A percentile compares a stretch with the other conserved stretches of the same genome.
These are phyloP conservation scores for Zygosaccharomyces sapae DNA, from an alignment of 1,139 yeast genomes.

Conservation along the genomic window DNA sequence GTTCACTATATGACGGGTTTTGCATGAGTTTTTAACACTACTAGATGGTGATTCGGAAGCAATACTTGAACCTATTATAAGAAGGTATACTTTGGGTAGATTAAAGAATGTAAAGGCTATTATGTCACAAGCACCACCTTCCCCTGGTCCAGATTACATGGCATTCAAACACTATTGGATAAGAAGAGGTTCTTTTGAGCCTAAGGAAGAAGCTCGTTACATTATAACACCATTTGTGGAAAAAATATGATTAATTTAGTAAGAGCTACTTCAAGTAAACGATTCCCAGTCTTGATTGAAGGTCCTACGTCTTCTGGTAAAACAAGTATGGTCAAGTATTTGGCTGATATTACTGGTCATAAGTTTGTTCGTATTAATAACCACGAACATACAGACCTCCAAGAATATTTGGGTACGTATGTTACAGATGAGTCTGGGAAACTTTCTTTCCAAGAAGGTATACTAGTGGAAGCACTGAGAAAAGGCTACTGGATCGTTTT, in stretches of 20 bases:
- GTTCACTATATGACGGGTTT: conserved; percentile 91
- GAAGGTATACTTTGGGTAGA: conserved; percentile 63
- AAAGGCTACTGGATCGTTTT: conserved; percentile 96
- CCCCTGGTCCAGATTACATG: conserved; percentile 53
- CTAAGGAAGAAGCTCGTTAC: conserved; percentile 70
- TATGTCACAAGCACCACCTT: conserved; percentile 65
- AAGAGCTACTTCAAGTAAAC: conserved; percentile 84
- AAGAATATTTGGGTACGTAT: conserved; percentile 92
- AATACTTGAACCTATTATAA: conserved; percentile 63
- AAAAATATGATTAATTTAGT: conserved; percentile 84
- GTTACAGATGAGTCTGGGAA: conserved; percentile 83
- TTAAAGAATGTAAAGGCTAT: conserved; percentile 72
- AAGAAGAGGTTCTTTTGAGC: conserved; percentile 62
- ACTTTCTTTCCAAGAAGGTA: conserved; percentile 81
- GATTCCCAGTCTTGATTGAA: conserved; percentile 88
- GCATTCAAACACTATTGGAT: conserved; percentile 93
- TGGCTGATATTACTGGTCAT: conserved; percentile 91
- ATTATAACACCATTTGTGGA: conserved; percentile 95
- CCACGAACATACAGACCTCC: conserved; percentile 96
- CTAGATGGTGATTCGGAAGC: conserved; percentile 71
- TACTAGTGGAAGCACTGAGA: conserved; percentile 85
- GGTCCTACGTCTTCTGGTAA: conserved; percentile 99
- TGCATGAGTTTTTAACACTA: conserved; percentile 91
- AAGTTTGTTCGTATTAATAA: conserved; percentile 94
- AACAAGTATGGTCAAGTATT: conserved; percentile 89